These are phyloP conservation scores for Zygosaccharomyces sapae DNA, from an alignment of 1,139 yeast genomes.

Conservation along the genomic window DNA sequence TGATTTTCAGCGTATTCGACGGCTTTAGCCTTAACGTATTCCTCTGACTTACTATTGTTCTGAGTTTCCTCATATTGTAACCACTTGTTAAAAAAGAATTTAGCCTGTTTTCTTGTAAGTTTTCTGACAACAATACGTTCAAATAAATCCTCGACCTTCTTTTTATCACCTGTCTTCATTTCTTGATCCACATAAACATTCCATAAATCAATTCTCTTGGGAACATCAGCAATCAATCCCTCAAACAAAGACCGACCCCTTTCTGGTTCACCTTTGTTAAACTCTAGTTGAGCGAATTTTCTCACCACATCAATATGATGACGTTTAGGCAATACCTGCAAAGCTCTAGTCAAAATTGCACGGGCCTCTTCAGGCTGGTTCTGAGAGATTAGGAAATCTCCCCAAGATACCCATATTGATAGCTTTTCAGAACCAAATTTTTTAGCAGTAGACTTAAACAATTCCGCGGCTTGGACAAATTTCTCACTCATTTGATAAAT, in stretches of 20 bases:
- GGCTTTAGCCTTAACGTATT: conserved; percentile 89
- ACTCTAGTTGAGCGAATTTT: conserved; percentile 88
- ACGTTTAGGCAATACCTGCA: conserved; percentile 68
- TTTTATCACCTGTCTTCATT: conserved; percentile 58
- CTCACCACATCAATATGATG: conserved; percentile 77
- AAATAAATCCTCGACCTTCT: conserved; percentile 69
- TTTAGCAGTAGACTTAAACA: conserved; percentile 66
- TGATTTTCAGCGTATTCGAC: conserved; percentile 56
- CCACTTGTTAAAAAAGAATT: conserved; percentile 94
- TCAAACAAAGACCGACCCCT: conserved; percentile 93
- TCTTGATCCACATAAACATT: conserved; percentile 93
- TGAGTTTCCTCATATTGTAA: conserved; percentile 66
- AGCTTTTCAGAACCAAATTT: conserved; percentile 69
- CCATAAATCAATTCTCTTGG: conserved; percentile 92
- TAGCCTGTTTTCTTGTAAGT: conserved; percentile 85
- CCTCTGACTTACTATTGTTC: conserved; percentile 67
- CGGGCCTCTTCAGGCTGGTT: conserved; percentile 57
- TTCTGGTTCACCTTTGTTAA: conserved; percentile 80
- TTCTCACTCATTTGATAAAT: conserved; percentile 75
- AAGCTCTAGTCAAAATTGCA: conserved; percentile 64
- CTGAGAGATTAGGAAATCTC: conserved; percentile 66
- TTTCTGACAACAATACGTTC: conserved; percentile 72
- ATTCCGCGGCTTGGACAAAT: conserved; percentile 60
- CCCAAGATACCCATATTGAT: conserved; percentile 75
- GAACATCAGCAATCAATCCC: conserved; percentile 84